These are phyloP conservation scores for Sugiyamaella boreocaroliniensis DNA, from an alignment of 805 yeast species.

Conservation along the genomic window DNA sequence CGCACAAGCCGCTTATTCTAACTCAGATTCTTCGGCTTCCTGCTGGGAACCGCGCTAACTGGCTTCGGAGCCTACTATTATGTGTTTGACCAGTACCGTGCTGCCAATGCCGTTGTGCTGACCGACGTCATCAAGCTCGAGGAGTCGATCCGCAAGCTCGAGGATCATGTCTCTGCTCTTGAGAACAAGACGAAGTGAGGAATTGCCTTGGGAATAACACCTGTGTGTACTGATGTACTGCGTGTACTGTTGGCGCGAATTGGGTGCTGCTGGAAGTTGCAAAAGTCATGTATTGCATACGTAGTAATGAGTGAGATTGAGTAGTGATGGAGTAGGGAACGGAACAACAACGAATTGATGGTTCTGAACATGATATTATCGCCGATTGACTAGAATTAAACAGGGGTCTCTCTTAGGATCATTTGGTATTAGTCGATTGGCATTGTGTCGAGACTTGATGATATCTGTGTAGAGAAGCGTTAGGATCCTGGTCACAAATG, in stretches of 20 bases:
- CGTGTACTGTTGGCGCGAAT: background rate
- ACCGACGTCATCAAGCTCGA: slow-evolving; percentile 70
- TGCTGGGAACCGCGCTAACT: slow-evolving; percentile 67
- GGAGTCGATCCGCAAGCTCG: slow-evolving; percentile 59
- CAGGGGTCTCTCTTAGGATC: too few species aligned
- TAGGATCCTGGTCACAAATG: too few species aligned
- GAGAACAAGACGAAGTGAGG: slow-evolving; percentile 11
- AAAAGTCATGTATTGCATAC: too few species aligned
- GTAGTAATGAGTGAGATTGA: too few species aligned
- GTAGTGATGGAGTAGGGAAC: too few species aligned
- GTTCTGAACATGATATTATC: too few species aligned
- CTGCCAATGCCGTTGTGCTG: slow-evolving; percentile 62
- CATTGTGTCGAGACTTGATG: too few species aligned
- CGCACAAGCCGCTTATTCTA: background rate
- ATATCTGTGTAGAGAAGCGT: too few species aligned
- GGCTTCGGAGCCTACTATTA: slow-evolving; percentile 74
- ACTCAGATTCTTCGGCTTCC: slow-evolving; percentile 58
- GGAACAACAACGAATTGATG: too few species aligned
- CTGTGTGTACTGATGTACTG: background rate
- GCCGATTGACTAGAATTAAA: too few species aligned
- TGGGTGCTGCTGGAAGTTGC: too few species aligned
- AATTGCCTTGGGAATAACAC: background rate
- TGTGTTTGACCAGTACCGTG: slow-evolving; percentile 68
- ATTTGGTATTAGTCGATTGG: too few species aligned
- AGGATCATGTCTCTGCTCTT: slow-evolving; percentile 48